Evolutionary conservation across 2,329 filamentous ascomycete species (phyloP).

Genomic region (Trichocomaceae sp.): DNA sequence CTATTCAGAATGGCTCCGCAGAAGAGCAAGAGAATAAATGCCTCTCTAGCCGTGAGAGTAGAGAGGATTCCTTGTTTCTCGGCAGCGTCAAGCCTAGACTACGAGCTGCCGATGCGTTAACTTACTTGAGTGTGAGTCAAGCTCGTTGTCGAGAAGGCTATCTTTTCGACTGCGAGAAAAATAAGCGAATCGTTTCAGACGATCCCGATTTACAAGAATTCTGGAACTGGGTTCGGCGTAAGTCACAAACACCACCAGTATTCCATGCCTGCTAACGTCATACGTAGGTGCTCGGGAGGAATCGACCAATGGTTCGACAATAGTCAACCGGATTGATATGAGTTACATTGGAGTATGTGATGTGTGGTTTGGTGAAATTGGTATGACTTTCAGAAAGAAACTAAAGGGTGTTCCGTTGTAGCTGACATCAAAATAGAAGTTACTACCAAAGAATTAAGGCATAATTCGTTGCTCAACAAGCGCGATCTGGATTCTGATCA

Average conservation of each 20-base stretch:
- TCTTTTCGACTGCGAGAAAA: constrained; percentile 48
- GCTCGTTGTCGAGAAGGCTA: constrained; percentile 51
- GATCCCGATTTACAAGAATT: constrained; percentile 52
- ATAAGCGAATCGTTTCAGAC: constrained; percentile 50
- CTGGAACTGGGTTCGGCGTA: constrained; percentile 53
- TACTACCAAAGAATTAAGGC: constrained; percentile 14
- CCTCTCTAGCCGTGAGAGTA: constrained; percentile 33
- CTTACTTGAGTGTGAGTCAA: constrained; percentile 36
- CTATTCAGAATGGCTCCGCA: neutral
- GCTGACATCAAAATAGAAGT: constrained; percentile 14
- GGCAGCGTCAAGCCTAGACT: constrained; percentile 25
- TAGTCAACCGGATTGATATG: constrained; percentile 51
- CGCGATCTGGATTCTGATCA: constrained; percentile 25
- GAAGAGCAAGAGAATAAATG: constrained; percentile 14
- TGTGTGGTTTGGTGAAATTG: constrained; percentile 53
- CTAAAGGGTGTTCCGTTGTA: neutral
- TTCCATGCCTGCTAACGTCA: constrained; percentile 12
- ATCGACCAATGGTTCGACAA: constrained; percentile 47
- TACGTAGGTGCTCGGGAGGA: constrained; percentile 32
- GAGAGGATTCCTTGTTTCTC: constrained; percentile 30
- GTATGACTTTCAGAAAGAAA: constrained; percentile 21
- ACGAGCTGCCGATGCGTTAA: constrained; percentile 34
- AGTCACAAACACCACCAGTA: constrained; percentile 15
- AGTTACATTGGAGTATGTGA: constrained; percentile 55
- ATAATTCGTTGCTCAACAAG: constrained; percentile 9